phyloP scores from a whole-genome alignment of 768 basidiomycete genomes.

The Pulveroboletus sp. region DNA sequence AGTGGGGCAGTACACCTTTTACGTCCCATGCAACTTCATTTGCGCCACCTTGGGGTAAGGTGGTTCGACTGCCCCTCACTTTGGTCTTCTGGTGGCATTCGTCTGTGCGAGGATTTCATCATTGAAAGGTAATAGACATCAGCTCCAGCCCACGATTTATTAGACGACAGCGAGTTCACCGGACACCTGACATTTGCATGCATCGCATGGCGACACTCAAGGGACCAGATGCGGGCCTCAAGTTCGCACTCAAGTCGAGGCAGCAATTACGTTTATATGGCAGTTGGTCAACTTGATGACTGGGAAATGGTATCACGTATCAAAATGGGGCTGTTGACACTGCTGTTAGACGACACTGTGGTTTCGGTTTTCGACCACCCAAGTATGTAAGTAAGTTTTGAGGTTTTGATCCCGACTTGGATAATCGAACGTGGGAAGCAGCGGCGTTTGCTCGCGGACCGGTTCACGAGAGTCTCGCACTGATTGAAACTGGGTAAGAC shows the following conservation, averaged over 20 bases:
- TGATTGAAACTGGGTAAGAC: no score
- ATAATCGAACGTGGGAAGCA: no score
- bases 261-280: not conserved
- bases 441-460: no score
- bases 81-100: not conserved
- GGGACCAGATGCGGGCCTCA: not conserved
- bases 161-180: not conserved
- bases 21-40: not conserved
- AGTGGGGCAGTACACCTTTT: not conserved
- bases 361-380: no score
- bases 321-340: no score
- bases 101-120: not conserved
- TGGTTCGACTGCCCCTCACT: conserved; percentile 1
- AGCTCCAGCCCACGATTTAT: no score
- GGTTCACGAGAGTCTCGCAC: no score
- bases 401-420: no score
- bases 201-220: not conserved
- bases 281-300: no score
- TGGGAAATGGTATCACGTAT: not conserved
- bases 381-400: no score
- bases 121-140: not conserved
- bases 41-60: not conserved
- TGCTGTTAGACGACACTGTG: no score
- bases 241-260: not conserved
- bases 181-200: not conserved